These are phyloP conservation scores for Dacryopinax spathularia DNA, from an alignment of 768 basidiomycete species.

Conservation along the genomic window DNA sequence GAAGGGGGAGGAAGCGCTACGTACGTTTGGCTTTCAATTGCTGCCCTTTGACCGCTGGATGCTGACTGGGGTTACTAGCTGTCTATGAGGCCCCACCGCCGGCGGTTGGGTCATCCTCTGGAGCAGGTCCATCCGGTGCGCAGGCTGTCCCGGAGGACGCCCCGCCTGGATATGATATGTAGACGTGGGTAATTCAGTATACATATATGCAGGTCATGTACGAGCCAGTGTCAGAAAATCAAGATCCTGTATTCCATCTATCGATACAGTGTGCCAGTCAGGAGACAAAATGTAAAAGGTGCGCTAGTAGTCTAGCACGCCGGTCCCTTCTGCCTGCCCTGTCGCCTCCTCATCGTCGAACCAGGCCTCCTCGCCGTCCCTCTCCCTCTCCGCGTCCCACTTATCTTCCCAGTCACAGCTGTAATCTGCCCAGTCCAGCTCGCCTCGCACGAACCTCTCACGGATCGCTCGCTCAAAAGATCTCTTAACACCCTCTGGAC, in stretches of 20 bases:
- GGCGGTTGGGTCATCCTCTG: not conserved
- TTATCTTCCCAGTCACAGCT: not conserved
- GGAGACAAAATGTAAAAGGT: not conserved
- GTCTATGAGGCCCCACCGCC: not conserved
- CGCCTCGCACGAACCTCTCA: not conserved
- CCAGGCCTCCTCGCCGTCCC: not conserved
- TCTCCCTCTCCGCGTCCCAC: not conserved
- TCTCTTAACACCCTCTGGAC: not conserved
- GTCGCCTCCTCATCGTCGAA: not conserved
- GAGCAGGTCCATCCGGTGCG: not conserved
- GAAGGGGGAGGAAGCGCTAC: constrained; percentile 42
- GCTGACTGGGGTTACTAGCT: no score
- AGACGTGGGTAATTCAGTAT: not conserved
- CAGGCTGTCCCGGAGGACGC: not conserved
- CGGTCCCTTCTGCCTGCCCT: not conserved
- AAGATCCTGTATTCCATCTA: not conserved
- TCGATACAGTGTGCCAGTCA: not conserved
- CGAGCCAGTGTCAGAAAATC: not conserved
- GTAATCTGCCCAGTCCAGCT: not conserved
- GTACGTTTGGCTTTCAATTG: constrained; percentile 35
- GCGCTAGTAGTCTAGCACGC: not conserved
- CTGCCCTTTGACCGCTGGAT: not conserved
- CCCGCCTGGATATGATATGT: not conserved
- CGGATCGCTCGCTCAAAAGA: not conserved
- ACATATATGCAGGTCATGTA: not conserved